These are phyloP conservation scores for Cutaneotrichosporon cavernicola DNA, from an alignment of 1,284 basidiomycete genomes.

Conservation along the genomic window DNA sequence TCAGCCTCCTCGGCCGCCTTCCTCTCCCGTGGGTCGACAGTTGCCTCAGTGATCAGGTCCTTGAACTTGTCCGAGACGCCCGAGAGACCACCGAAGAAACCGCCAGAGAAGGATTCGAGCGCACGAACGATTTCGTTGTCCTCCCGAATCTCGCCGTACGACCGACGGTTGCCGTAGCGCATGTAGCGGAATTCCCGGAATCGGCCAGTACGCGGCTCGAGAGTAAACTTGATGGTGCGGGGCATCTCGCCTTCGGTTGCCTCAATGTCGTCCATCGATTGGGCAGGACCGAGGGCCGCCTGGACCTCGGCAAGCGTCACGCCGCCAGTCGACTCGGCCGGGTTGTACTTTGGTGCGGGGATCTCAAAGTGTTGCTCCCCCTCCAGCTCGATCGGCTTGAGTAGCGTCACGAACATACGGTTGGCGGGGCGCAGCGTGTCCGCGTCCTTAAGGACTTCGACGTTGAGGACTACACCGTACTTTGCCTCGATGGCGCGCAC, in stretches of 20 bases:
- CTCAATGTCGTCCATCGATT: background rate
- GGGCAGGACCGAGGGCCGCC: slow-evolving; percentile 5
- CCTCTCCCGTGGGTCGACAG: slow-evolving; percentile 14
- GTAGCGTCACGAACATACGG: slow-evolving; percentile 28
- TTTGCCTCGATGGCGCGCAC: slow-evolving; percentile 35
- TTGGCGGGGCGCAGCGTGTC: slow-evolving; percentile 25
- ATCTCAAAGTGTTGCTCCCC: slow-evolving; percentile 34
- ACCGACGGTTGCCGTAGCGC: background rate
- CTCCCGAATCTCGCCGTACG: slow-evolving; percentile 21
- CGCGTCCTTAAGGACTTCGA: slow-evolving; percentile 31
- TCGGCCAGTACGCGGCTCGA: slow-evolving; percentile 19
- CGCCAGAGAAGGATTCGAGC: slow-evolving; percentile 31
- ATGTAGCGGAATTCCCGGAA: background rate
- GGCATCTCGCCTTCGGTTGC: background rate
- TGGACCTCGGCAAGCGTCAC: slow-evolving; percentile 10
- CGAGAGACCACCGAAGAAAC: slow-evolving; percentile 39
- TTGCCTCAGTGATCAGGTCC: slow-evolving; percentile 13
- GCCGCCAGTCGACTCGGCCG: slow-evolving; percentile 8
- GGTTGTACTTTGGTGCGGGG: slow-evolving; percentile 23
- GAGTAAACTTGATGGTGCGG: slow-evolving; percentile 21
- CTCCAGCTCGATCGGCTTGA: slow-evolving; percentile 34
- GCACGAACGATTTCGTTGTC: slow-evolving; percentile 31
- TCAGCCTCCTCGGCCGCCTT: slow-evolving; percentile 20
- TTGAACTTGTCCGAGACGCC: slow-evolving; percentile 34
- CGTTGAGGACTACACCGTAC: slow-evolving; percentile 30